Evolutionary conservation across 78 protist genomes (phyloP), one percentile per base, ranked within the genome.

Genomic region (Guillardia theta): DNA sequence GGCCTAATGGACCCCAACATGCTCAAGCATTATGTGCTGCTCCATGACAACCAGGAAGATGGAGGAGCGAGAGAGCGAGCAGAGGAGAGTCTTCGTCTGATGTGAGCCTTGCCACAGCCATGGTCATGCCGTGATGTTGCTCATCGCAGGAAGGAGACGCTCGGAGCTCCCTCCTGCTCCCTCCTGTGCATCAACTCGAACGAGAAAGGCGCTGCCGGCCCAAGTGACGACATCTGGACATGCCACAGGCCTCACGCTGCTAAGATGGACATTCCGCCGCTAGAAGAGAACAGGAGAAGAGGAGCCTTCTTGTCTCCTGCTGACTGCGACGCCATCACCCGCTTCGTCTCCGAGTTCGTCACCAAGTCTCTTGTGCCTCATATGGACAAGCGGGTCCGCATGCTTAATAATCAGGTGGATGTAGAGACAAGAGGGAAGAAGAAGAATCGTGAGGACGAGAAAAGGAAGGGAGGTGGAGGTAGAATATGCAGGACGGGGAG

Each of bases 1-100:
- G 90, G 90, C 1, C 12, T 22, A 12, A 44, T 80, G 53, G 90
- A 80, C 48, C 90, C 90, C 0, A 80, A 80, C 50, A 0, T 80
- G 53, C 48, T 80, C 53, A 80, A 80, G 27, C 90, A 80, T 30
- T 80, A 44, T 33, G 90, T 80, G 48, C 90, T 80, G 21, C 90
- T 80, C 4, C 90, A 80, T 30, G 90, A 80, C 90, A 44, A 44
- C 83, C n/a, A 22, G n/a, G 21, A 22, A 15, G 83, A 18, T 4
- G 83, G 46, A 3, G 33, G 12, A 33, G 83, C 83, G 6, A 43
- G 27, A 43, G 36, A 70, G 83, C 9, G 36, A 33, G 83, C 83
- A 12, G 83, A 70, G 36, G 78, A 15, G 58, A 19, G 58, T 50
- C 58, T 50, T 50, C 58, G 10, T 50, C 15, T 19, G 15, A 10